Evolutionary conservation across 768 basidiomycete species (phyloP), one percentile per base, ranked within the genome.

Genomic region (Suillus placidus): DNA sequence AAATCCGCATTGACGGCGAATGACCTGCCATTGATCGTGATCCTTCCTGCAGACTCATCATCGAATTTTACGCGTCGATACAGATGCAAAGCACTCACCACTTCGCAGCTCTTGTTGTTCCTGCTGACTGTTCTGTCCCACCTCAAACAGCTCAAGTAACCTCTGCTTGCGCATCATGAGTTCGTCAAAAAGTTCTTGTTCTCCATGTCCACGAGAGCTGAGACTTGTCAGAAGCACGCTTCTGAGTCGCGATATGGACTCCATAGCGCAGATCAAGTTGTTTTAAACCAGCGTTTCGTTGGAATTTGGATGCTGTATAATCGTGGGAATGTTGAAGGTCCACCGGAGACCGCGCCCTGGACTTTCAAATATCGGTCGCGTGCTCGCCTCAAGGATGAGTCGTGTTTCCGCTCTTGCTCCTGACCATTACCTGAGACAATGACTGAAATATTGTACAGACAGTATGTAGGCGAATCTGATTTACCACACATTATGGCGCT

Each of bases 401-500:
- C 58, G 64, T 52, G 55, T 58, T 42, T 42, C 58, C 55, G 35
- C 23, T 65, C 64, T 54, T 60, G 14, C 64, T 49, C 65, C 65
- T 54, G 34, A 52, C 67, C 14, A 34, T 54, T 51, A 54, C 60
- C 64, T 34, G 13, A 38, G 58, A 45, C 60, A 56, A 78, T 74
- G 75, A 14, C 72, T 23, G 69, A 70, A 65, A 87, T 90, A 66
- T 72, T 80, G 63, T 95, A 94, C 79, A 85, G 92, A 69, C 85
- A 84, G 70, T 94, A 95, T 76, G 69, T 78, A 60, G 91, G 92
- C 71, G 92, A 94, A 79, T 79, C 84, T 8, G 93, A 95, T 78
- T 83, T 95, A 52, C 87, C 88, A 6, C 87, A 88, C 69, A 90
- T 98, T 72, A 94, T 97, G 87, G 82, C 84, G 23, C 85, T 98